These are phyloP conservation scores for Penicillium paradoxum DNA, from an alignment of 495 filamentous ascomycete species.

Conservation along the genomic window DNA sequence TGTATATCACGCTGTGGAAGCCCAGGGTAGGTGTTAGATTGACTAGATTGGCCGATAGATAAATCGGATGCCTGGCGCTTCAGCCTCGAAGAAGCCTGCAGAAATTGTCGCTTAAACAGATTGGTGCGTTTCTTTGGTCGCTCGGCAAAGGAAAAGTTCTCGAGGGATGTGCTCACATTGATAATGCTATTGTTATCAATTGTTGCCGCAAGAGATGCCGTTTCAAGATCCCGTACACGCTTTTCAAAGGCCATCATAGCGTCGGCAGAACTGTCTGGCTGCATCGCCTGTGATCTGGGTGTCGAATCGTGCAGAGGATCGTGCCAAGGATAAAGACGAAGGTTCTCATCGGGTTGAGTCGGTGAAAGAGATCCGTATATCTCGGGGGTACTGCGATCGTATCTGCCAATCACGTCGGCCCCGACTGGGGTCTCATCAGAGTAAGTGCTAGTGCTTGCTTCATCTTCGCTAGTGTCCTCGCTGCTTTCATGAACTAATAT, in stretches of 20 bases:
- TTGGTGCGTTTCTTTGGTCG: conserved; percentile 40
- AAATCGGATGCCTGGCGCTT: conserved; percentile 36
- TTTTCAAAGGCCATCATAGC: conserved; percentile 44
- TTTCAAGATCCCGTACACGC: conserved; percentile 42
- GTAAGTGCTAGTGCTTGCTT: conserved; percentile 16
- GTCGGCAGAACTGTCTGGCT: conserved; percentile 41
- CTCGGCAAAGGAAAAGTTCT: conserved; percentile 54
- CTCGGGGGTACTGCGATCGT: conserved; percentile 27
- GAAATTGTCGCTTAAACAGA: conserved; percentile 51
- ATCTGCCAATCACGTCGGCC: conserved; percentile 25
- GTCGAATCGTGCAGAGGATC: conserved; percentile 32
- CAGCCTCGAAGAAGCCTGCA: conserved; percentile 28
- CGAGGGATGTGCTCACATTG: conserved; percentile 53
- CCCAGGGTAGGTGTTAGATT: conserved; percentile 24
- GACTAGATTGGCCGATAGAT: conserved; percentile 25
- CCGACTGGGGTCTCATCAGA: conserved; percentile 30
- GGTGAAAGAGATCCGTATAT: conserved; percentile 20
- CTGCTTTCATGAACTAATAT: conserved; percentile 44
- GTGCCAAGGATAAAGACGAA: conserved; percentile 41
- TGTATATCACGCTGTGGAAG: conserved; percentile 31
- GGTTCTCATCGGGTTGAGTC: conserved; percentile 16
- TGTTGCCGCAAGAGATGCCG: conserved; percentile 60
- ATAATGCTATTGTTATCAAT: conserved; percentile 57
- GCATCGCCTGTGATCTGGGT: conserved; percentile 30
- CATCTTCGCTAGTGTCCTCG: conserved; percentile 33